phyloP scores from a whole-genome alignment of 805 yeast genomes.

The Huiozyma sinensis region DNA sequence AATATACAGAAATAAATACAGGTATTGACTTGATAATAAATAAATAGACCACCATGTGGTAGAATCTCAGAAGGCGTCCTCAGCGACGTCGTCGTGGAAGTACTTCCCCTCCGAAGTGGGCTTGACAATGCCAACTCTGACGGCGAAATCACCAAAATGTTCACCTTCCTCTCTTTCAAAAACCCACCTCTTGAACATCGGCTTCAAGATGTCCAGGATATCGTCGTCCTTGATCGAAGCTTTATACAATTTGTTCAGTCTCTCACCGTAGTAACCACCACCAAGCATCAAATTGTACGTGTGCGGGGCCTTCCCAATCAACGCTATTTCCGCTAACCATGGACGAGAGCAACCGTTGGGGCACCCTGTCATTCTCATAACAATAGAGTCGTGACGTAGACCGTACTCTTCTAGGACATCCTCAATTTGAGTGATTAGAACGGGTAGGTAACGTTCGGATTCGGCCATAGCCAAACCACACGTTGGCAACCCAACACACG shows the following conservation, averaged over 20 bases:
- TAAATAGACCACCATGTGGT: neutral
- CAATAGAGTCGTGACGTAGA: conserved; percentile 84
- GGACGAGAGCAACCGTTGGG: conserved; percentile 99
- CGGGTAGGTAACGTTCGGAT: conserved; percentile 82
- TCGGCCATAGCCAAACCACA: conserved; percentile 99
- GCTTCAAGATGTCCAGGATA: conserved; percentile 63
- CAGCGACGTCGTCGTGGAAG: conserved; percentile 91
- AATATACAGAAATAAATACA: neutral
- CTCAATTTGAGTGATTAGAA: conserved; percentile 70
- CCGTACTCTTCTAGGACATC: conserved; percentile 85
- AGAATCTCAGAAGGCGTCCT: conserved; percentile 42
- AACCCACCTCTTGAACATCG: conserved; percentile 90
- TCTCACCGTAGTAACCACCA: conserved; percentile 90
- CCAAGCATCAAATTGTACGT: conserved; percentile 91
- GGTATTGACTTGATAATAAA: neutral
- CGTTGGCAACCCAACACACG: conserved; percentile 97
- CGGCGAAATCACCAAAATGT: conserved; percentile 88
- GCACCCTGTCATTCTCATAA: conserved; percentile 98
- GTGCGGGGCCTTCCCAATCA: conserved; percentile 90
- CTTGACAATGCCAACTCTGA: conserved; percentile 78
- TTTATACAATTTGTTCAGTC: conserved; percentile 81
- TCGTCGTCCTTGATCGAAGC: conserved; percentile 87
- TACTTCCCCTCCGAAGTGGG: conserved; percentile 84
- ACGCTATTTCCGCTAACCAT: conserved; percentile 93
- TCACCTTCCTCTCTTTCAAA: conserved; percentile 84